Conservation (phyloP, 2,329 filamentous ascomycete genomes). For the Penicillium sp. region DNA sequence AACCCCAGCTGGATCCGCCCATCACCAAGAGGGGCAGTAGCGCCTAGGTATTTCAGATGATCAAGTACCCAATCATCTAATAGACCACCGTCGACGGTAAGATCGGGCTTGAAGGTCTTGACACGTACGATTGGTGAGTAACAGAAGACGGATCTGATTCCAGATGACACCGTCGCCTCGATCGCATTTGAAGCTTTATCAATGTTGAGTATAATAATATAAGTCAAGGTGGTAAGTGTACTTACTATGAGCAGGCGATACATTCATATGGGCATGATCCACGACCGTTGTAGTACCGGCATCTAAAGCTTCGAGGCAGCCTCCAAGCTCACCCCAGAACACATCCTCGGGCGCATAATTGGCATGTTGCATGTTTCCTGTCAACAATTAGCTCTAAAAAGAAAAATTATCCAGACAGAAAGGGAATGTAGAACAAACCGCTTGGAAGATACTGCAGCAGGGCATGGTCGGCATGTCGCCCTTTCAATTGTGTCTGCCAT, state of each 20-base stretch:
- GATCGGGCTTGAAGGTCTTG: constrained; percentile 23
- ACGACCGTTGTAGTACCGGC: constrained; percentile 29
- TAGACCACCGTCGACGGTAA: constrained; percentile 14
- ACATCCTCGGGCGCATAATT: constrained; percentile 45
- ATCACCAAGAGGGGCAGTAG: constrained; percentile 22
- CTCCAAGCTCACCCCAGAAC: constrained; percentile 44
- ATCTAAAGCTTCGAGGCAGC: constrained; percentile 24
- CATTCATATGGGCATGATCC: constrained; percentile 34
- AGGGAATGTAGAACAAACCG: no score
- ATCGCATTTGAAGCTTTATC: constrained; percentile 17
- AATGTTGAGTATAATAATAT: no score
- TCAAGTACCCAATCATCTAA: constrained; percentile 27
- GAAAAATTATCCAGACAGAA: no score
- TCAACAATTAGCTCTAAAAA: no score
- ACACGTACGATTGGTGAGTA: constrained; percentile 22
- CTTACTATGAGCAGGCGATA: constrained; percentile 27
- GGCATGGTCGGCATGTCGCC: background rate
- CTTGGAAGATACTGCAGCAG: background rate
- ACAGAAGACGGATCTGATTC: constrained; percentile 31
- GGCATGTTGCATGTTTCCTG: no score
- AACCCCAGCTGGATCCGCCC: constrained; percentile 29
- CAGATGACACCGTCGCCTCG: constrained; percentile 26
- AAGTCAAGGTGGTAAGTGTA: no score
- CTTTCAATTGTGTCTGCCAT: constrained; percentile 39
- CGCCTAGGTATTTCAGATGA: constrained; percentile 18